Percentiles rank a stretch among this genome's conserved stretches.
These are phyloP conservation scores for Cichorium intybus DNA, from an alignment of 140 eudicot species.

Conservation along the genomic window DNA sequence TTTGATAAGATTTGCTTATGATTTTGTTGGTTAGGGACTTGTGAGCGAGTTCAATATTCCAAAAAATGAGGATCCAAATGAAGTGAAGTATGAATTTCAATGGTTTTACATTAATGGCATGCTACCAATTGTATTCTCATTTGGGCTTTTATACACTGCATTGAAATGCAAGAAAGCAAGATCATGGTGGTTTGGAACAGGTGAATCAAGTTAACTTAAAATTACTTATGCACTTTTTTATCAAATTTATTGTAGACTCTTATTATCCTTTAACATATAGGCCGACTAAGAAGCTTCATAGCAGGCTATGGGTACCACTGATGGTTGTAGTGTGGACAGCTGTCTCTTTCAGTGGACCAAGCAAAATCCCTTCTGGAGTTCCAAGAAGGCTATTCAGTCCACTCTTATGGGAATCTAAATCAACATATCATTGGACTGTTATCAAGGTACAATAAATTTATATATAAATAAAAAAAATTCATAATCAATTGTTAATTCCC, in stretches of 20 bases:
- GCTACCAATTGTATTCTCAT: neutral
- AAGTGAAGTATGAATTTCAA: conserved; percentile 36
- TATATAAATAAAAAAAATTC: neutral
- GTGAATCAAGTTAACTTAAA: neutral
- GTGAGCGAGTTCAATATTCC: conserved; percentile 51
- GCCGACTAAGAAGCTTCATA: conserved; percentile 42
- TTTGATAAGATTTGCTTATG: neutral
- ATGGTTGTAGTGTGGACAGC: conserved; percentile 54
- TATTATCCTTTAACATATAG: conserved; percentile 26
- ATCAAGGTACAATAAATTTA: conserved; percentile 20
- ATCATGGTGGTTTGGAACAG: conserved; percentile 3
- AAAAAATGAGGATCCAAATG: conserved; percentile 29
- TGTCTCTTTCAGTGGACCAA: conserved; percentile 45
- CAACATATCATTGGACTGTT: conserved; percentile 46
- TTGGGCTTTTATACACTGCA: neutral
- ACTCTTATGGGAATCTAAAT: conserved; percentile 50
- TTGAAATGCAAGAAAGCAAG: neutral
- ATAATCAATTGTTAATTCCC: neutral
- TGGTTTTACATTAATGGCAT: conserved; percentile 33
- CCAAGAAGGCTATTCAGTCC: conserved; percentile 53
- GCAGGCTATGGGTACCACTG: conserved; percentile 58
- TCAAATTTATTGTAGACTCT: neutral
- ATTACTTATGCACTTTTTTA: neutral
- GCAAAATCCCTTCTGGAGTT: conserved; percentile 44
- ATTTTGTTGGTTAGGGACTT: conserved; percentile 33